These are phyloP conservation scores for Diaporthe eres DNA, from an alignment of 2,329 filamentous ascomycete species.

Conservation along the genomic window DNA sequence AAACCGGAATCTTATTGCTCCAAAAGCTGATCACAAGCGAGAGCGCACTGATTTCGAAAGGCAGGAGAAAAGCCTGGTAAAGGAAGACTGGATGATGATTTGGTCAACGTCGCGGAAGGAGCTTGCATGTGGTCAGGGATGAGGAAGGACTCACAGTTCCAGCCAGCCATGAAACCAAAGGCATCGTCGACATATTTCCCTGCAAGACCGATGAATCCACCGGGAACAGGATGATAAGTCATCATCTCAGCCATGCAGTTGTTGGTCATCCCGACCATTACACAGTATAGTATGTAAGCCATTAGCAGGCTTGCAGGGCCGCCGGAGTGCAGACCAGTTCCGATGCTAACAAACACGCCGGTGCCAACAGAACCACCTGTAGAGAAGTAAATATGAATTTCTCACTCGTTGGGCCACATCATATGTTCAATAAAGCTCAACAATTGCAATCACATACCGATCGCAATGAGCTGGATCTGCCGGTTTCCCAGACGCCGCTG, in stretches of 20 bases:
- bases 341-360: slow-evolving; percentile 73
- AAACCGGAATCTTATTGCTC: slow-evolving; percentile 52
- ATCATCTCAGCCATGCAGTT: slow-evolving; percentile 77
- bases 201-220: slow-evolving; percentile 75
- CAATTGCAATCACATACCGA: slow-evolving; percentile 52
- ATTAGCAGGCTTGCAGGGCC: slow-evolving; percentile 67
- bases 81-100: slow-evolving; percentile 47
- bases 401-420: no score
- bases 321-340: slow-evolving; percentile 62
- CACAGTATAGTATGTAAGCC: slow-evolving; percentile 68
- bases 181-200: slow-evolving; percentile 77
- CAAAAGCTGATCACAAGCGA: slow-evolving; percentile 61
- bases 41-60: slow-evolving; percentile 57
- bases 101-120: no score
- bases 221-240: slow-evolving; percentile 72
- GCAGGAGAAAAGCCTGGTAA: slow-evolving; percentile 57
- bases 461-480: slow-evolving; percentile 71
- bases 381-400: no score
- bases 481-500: slow-evolving; percentile 67
- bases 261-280: slow-evolving; percentile 72
- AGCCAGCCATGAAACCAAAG: slow-evolving; percentile 68
- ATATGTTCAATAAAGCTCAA: no score
- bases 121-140: no score
- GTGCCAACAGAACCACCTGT: slow-evolving; percentile 66
- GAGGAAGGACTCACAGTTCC: slow-evolving; percentile 51